Base-by-base conservation (phyloP, 2,329 filamentous ascomycete genomes). In the Neoarthrinium moseri region DNA sequence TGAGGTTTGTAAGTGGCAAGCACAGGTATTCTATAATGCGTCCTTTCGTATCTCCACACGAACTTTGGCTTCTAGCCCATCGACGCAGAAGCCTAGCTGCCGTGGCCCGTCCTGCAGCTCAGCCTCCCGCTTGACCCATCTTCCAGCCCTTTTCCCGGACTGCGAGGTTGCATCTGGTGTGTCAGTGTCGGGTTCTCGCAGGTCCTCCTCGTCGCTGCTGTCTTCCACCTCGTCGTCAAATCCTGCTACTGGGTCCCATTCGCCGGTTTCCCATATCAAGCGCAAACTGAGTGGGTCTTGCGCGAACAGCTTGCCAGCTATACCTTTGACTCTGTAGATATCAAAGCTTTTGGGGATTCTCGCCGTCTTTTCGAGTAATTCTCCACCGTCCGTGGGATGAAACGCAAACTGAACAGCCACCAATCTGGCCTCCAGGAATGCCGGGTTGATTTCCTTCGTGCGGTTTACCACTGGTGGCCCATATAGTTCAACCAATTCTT, bases 251-350 rank as follows among this genome's bases (percentile, higher is more conserved):
- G 89, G 89, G 64, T 96, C 90, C 82, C 87, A 89, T 65, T 96
- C 91, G 17, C 89, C 89, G 7, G 91, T 96, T 69, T 96, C 90
- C 87, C 89, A 95, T 1, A 94, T 70, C 39, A 97, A 65, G 32
- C 74, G 77, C 49, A 92, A 69, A 33, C 69, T 68, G 51, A 89
- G 72, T 0, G 90, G 87, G 37, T 75, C 67, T 10, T 87, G 55
- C 1, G 68, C 73, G 57, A 95, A 89, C n/a, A 86, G 63, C 53
- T 80, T 84, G 0, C 84, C 86, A 1, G 89, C 85, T 7, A 95
- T 74, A 0, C 89, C 87, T 60, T 94, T 87, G 13, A 96, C 79
- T 3, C 83, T 78, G 57, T 96, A 97, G 5, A 91, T 81, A 55
- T 91, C 86, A 58, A 87, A 86, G 0, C 84, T 83, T 57, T 81